Evolutionary conservation across 371 early-diverging fungal genomes (phyloP), one percentile per base, ranked within the genome.

Genomic region (Syncephalastrum racemosum): DNA sequence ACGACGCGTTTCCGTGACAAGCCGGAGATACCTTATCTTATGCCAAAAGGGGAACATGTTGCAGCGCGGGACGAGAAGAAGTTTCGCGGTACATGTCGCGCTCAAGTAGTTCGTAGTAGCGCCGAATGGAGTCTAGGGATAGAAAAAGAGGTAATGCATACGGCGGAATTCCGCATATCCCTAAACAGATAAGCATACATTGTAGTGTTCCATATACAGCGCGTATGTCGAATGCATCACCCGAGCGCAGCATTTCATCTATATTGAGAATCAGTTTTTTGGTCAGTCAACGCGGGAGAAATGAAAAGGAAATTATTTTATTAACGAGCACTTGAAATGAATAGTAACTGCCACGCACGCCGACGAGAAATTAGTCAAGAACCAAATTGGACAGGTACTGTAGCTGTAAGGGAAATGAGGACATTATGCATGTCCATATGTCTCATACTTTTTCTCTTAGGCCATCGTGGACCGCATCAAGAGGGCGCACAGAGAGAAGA

Each of bases 181-280:
- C 42, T 25, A n/a, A 44, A 7, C 7, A 39, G 4, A 2, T 12
- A 31, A 31, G 12, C 36, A 10, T 12, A 31, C 15, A 0, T 31
- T 41, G 19, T 52, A 95, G 81, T 73, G 75, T 59, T 90, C 91
- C 4, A 96, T 97, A 50, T 86, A 88, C 59, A 84, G 78, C 15
- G 96, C 95, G 1, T 96, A 97, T 63, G 64, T 88, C 60, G 81
- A 85, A 46, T 71, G 81, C 56, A 97, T 97, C 45, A 69, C 67
- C 18, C 81, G 80, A 43, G 84, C 96, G 5, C 80, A 93, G 69
- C 89, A 92, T 59, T 94, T 86, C 69, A 84, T 97, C 36, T 97
- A 97, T 69, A 96, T 97, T 55, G 96, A 97, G 67, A 96, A 97
- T 66, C 96, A 97, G 67, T 96, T 96, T 73, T 96, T 96, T 64